Evolutionary conservation across 805 yeast species (phyloP).

Genomic region (Barnettozyma salicaria): DNA sequence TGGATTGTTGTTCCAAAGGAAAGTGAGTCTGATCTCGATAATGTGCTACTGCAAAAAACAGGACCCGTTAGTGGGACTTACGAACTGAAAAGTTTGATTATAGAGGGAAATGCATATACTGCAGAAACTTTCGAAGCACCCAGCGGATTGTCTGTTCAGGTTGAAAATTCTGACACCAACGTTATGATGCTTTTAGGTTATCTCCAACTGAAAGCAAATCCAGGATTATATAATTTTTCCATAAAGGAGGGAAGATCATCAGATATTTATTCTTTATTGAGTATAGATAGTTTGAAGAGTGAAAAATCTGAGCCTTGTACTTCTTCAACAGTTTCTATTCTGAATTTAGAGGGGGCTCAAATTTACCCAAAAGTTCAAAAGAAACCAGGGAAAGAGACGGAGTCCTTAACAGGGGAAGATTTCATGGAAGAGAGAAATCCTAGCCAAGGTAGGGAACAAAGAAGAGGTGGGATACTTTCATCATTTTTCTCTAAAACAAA

Average conservation of each 20-base stretch:
- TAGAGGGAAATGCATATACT: slow-evolving; percentile 68
- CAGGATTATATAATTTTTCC: slow-evolving; percentile 61
- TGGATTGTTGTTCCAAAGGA: slow-evolving; percentile 60
- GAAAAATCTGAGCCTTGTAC: slow-evolving; percentile 6
- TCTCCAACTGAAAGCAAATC: slow-evolving; percentile 66
- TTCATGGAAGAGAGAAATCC: slow-evolving; percentile 10
- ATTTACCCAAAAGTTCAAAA: slow-evolving; percentile 41
- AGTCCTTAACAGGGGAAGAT: slow-evolving; percentile 13
- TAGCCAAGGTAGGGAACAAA: slow-evolving; percentile 6
- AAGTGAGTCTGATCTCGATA: slow-evolving; percentile 56
- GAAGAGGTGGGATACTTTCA: slow-evolving; percentile 15
- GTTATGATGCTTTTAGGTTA: slow-evolving; percentile 83
- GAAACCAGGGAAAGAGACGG: slow-evolving; percentile 34
- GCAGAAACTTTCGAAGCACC: slow-evolving; percentile 23
- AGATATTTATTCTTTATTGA: slow-evolving; percentile 35
- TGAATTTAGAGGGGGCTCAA: slow-evolving; percentile 40
- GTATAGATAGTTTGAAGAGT: slow-evolving; percentile 25
- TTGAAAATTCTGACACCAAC: slow-evolving; percentile 44
- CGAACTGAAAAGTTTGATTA: slow-evolving; percentile 45
- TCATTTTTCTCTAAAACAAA: slow-evolving; percentile 10
- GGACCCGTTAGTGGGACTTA: slow-evolving; percentile 39
- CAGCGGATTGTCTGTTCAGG: slow-evolving; percentile 21
- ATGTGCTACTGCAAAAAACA: slow-evolving; percentile 40
- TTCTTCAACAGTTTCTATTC: slow-evolving; percentile 29
- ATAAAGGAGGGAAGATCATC: slow-evolving; percentile 39